These are phyloP conservation scores for Cairneyella variabilis DNA, from an alignment of 495 filamentous ascomycete genomes.

Conservation along the genomic window DNA sequence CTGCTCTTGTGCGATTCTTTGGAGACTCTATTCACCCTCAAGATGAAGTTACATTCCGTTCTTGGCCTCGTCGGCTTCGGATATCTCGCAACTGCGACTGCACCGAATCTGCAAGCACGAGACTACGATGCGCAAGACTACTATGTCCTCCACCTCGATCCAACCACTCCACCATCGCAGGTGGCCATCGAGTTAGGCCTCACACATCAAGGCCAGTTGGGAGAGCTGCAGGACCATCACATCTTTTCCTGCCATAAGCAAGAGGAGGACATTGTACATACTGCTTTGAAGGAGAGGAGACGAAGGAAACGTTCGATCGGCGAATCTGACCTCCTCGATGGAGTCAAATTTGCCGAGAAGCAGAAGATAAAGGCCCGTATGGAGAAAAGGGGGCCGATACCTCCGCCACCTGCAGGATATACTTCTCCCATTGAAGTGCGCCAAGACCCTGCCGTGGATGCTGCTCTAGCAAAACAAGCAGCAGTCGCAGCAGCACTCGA, in stretches of 20 bases:
- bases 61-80: conserved; percentile 36
- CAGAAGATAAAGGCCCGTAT: conserved; percentile 68
- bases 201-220: conserved; percentile 77
- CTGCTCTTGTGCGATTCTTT: background rate
- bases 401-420: conserved; percentile 34
- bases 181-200: conserved; percentile 72
- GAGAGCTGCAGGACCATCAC: conserved; percentile 77
- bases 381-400: conserved; percentile 64
- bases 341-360: conserved; percentile 77
- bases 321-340: conserved; percentile 60
- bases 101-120: conserved; percentile 40
- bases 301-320: conserved; percentile 53
- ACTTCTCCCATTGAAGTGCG: conserved; percentile 17
- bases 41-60: conserved; percentile 23
- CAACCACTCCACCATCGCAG: conserved; percentile 51
- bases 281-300: conserved; percentile 45
- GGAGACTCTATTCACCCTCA: background rate
- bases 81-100: conserved; percentile 41
- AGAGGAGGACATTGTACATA: conserved; percentile 38
- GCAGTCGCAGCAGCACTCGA: conserved; percentile 59
- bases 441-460: conserved; percentile 28
- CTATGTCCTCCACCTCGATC: conserved; percentile 65
- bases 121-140: conserved; percentile 56
- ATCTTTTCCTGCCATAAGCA: conserved; percentile 70
- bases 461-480: conserved; percentile 52